A percentile compares a stretch with the other conserved stretches of the same genome.
Conservation (phyloP, 2,329 filamentous ascomycete species). For the Penicillium concentricum region DNA sequence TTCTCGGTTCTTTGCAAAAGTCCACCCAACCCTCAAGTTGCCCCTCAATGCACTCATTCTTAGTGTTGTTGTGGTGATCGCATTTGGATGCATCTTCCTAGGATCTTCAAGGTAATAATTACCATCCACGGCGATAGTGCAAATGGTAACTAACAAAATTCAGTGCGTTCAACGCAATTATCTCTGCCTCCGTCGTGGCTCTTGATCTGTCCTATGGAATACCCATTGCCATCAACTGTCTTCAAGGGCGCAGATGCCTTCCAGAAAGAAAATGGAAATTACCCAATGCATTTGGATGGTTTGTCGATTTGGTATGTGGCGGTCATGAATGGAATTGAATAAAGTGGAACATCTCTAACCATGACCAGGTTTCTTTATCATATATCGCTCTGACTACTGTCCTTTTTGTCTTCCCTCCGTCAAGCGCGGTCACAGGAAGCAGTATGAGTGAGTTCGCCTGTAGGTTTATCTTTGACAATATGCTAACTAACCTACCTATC, state of each 20-base stretch:
- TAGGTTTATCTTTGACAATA: neutral
- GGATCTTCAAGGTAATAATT: constrained; percentile 51
- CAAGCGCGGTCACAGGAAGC: constrained; percentile 59
- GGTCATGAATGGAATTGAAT: neutral
- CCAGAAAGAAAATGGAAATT: constrained; percentile 61
- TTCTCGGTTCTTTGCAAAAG: constrained; percentile 58
- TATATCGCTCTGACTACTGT: constrained; percentile 70
- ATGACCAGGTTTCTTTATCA: constrained; percentile 50
- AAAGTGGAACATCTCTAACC: constrained; percentile 2
- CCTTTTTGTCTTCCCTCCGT: constrained; percentile 71
- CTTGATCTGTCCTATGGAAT: constrained; percentile 72
- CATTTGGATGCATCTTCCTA: constrained; percentile 68
- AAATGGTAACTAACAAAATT: neutral
- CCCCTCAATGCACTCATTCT: constrained; percentile 66
- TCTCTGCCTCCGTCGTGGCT: constrained; percentile 68
- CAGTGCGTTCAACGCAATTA: constrained; percentile 69
- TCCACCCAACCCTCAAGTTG: constrained; percentile 60
- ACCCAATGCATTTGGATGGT: constrained; percentile 56
- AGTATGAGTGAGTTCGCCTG: constrained; percentile 63
- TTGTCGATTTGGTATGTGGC: constrained; percentile 52
- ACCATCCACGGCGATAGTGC: accelerated
- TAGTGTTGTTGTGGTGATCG: constrained; percentile 59
- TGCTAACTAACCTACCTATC: neutral
- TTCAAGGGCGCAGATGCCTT: constrained; percentile 63
- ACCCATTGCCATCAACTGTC: constrained; percentile 66